phyloP scores from a whole-genome alignment of 2,329 filamentous ascomycete species.

The Fusarium sulawesiense region DNA sequence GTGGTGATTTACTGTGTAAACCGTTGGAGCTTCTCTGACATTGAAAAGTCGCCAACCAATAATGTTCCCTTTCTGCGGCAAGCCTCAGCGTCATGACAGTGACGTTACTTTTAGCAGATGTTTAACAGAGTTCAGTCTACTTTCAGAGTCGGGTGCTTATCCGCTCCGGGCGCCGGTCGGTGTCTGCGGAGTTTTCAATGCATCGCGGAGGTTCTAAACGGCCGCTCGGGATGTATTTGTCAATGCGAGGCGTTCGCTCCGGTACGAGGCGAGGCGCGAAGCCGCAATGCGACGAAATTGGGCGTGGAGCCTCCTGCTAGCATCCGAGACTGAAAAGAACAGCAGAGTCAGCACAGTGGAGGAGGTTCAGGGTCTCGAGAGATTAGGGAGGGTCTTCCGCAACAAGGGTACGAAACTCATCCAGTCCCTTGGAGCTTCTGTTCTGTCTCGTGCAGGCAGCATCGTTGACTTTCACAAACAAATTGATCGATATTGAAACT shows the following conservation, averaged over 20 bases:
- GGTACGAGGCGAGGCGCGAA: slow-evolving; percentile 21
- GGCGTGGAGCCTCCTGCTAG: slow-evolving; percentile 26
- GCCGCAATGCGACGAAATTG: slow-evolving; percentile 31
- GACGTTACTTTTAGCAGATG: slow-evolving; percentile 27
- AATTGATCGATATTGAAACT: slow-evolving; percentile 24
- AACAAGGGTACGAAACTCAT: slow-evolving; percentile 42
- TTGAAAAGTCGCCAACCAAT: slow-evolving; percentile 17
- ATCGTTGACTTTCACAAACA: slow-evolving; percentile 3
- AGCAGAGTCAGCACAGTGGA: slow-evolving; percentile 24
- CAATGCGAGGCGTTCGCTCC: slow-evolving; percentile 23
- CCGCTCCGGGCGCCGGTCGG: slow-evolving; percentile 30
- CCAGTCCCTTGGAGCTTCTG: slow-evolving; percentile 17
- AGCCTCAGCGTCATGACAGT: slow-evolving; percentile 37
- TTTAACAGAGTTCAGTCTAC: slow-evolving; percentile 6
- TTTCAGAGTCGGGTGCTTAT: slow-evolving; percentile 17
- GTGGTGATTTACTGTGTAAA: slow-evolving; percentile 16
- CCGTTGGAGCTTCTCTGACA: slow-evolving; percentile 17
- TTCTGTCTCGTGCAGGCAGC: slow-evolving; percentile 3
- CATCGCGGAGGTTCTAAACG: slow-evolving; percentile 20
- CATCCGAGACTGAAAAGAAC: slow-evolving; percentile 17
- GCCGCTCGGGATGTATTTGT: slow-evolving; percentile 24
- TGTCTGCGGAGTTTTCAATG: slow-evolving; percentile 15
- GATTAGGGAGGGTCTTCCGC: slow-evolving; percentile 41
- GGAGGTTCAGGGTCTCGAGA: slow-evolving; percentile 37
- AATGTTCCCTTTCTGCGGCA: slow-evolving; percentile 14